phyloP scores from a whole-genome alignment of 768 basidiomycete genomes.

The Leccinum rimulosum region DNA sequence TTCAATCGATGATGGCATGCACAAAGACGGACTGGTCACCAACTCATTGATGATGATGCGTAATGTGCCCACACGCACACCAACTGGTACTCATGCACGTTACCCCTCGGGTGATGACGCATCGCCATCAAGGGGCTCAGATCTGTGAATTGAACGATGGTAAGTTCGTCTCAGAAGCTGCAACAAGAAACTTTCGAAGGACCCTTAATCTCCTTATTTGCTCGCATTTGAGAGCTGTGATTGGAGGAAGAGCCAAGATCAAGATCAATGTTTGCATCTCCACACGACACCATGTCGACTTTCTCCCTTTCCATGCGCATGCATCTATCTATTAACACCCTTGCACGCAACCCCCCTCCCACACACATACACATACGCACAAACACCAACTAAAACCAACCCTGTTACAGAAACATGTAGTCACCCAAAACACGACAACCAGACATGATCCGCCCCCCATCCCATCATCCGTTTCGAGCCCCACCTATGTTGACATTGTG shows the following conservation, averaged over 20 bases:
- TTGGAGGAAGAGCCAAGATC: too few relatives aligned
- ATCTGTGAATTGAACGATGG: too few relatives aligned
- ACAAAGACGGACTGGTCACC: background rate
- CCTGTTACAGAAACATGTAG: conserved; percentile 1
- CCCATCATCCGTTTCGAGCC: conserved; percentile 5
- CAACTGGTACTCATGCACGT: background rate
- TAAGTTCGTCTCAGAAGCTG: too few relatives aligned
- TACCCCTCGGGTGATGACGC: background rate
- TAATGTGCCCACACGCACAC: background rate
- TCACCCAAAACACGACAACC: conserved; percentile 7
- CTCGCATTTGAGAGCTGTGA: background rate
- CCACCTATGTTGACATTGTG: background rate
- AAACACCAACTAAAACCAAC: background rate
- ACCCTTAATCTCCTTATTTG: too few relatives aligned
- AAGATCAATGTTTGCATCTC: background rate
- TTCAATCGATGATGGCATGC: background rate
- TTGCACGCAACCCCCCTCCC: background rate
- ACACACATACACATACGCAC: background rate
- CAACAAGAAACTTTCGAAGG: too few relatives aligned
- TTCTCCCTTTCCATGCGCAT: background rate
- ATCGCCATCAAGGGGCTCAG: too few relatives aligned
- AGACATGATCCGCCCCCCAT: background rate
- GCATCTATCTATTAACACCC: background rate
- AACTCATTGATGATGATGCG: background rate
- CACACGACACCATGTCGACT: background rate